Evolutionary conservation across 768 basidiomycete species (phyloP).

Genomic region (Lactarius tabidus): DNA sequence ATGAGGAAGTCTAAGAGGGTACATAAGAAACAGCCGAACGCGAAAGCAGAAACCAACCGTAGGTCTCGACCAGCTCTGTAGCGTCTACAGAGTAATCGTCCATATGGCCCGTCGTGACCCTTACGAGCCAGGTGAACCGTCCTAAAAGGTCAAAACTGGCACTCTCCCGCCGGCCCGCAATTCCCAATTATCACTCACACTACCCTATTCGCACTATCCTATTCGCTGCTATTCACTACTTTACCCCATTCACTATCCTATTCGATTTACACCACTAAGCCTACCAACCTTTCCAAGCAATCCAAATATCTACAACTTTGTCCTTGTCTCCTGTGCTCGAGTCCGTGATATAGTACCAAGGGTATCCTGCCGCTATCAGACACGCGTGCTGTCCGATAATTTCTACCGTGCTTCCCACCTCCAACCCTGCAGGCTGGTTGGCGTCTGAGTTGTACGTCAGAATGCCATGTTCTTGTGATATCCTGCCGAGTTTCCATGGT

Average conservation of each 20-base stretch:
- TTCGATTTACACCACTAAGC: too few relatives aligned
- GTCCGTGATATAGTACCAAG: constrained; percentile 84
- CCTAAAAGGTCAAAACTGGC: neutral
- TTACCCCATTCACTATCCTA: neutral
- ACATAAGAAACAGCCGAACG: neutral
- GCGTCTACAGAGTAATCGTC: constrained; percentile 75
- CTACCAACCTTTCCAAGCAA: constrained; percentile 89
- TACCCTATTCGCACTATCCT: too few relatives aligned
- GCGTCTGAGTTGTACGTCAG: constrained; percentile 39
- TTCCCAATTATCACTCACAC: neutral
- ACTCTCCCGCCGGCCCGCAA: neutral
- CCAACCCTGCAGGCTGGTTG: constrained; percentile 33
- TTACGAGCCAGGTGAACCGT: neutral
- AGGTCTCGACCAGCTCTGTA: constrained; percentile 91
- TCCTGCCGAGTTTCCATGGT: constrained; percentile 58
- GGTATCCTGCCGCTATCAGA: constrained; percentile 70
- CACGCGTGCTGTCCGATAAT: constrained; percentile 87
- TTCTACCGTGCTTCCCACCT: constrained; percentile 59
- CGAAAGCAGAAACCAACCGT: constrained; percentile 49
- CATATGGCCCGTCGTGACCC: constrained; percentile 30
- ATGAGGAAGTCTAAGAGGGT: constrained; percentile 81
- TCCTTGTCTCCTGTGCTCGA: constrained; percentile 43
- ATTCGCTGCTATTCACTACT: too few relatives aligned
- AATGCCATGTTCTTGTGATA: constrained; percentile 79
- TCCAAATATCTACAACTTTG: constrained; percentile 74